Conservation (phyloP, 2,329 filamentous ascomycete genomes). For the Colletotrichum falcatum region DNA sequence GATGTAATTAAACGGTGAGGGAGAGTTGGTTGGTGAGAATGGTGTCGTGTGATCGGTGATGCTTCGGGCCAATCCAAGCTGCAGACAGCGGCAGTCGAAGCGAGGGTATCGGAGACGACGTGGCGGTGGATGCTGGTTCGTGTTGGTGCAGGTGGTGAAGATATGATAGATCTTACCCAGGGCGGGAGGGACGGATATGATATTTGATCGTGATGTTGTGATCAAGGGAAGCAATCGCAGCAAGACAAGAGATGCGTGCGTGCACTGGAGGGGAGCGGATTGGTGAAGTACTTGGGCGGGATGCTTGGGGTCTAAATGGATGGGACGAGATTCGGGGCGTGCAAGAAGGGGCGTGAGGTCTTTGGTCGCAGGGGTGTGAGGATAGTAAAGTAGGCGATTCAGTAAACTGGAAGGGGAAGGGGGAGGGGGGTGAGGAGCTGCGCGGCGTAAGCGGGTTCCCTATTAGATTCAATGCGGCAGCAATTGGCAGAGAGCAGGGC, state of each 20-base stretch:
- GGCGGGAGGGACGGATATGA: constrained; percentile 5
- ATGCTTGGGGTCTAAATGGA: constrained; percentile 22
- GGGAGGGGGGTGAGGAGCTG: not conserved
- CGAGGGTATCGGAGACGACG: not conserved
- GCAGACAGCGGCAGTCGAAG: not conserved
- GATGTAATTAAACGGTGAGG: constrained; percentile 5
- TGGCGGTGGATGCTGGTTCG: not conserved
- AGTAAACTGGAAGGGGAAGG: not conserved
- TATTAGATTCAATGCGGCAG: constrained; percentile 40
- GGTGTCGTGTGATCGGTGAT: constrained; percentile 34
- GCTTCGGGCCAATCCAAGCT: constrained; percentile 13
- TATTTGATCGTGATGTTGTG: not conserved
- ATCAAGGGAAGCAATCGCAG: constrained; percentile 12
- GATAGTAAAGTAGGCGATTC: constrained; percentile 23
- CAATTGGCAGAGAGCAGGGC: constrained; percentile 35
- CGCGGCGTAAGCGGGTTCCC: constrained; percentile 21
- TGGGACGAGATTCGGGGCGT: constrained; percentile 9
- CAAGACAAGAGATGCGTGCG: constrained; percentile 14
- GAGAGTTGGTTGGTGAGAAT: constrained; percentile 5
- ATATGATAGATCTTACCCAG: constrained; percentile 19
- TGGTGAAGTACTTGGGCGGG: constrained; percentile 23
- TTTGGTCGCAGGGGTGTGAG: not conserved
- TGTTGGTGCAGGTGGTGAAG: constrained; percentile 7
- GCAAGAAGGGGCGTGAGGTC: not conserved
- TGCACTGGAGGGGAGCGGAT: constrained; percentile 28